A percentile compares a stretch with the other conserved stretches of the same genome.
These are phyloP conservation scores for Penicillium sp. DNA, from an alignment of 2,329 filamentous ascomycete genomes.

Conservation along the genomic window DNA sequence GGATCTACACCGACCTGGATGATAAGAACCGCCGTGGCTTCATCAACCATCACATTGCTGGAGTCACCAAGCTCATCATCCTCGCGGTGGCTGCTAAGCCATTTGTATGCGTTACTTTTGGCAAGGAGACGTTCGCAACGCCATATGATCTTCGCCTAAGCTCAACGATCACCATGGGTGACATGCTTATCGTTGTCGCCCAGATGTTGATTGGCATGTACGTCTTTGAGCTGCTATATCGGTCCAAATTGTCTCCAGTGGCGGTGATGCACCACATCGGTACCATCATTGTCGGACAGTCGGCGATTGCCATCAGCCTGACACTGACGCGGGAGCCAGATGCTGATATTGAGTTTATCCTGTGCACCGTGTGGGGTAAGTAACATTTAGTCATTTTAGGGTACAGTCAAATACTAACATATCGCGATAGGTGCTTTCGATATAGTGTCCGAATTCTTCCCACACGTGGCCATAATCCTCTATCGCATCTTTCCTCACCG, in stretches of 20 bases:
- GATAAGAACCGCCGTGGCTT: constrained; percentile 50
- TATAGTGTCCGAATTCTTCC: constrained; percentile 55
- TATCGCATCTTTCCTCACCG: constrained; percentile 50
- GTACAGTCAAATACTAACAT: not conserved
- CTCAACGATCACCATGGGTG: constrained; percentile 47
- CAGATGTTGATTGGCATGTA: constrained; percentile 56
- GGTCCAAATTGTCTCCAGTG: constrained; percentile 49
- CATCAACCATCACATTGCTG: constrained; percentile 56
- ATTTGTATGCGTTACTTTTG: constrained; percentile 48
- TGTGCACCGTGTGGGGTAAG: constrained; percentile 51
- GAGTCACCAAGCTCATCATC: constrained; percentile 49
- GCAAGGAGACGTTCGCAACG: constrained; percentile 39
- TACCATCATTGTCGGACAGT: constrained; percentile 51
- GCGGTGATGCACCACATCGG: constrained; percentile 52
- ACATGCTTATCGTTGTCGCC: constrained; percentile 48
- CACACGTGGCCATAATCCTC: constrained; percentile 54
- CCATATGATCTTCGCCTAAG: constrained; percentile 34
- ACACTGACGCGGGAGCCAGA: constrained; percentile 36
- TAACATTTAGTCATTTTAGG: not conserved
- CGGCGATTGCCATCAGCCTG: constrained; percentile 50
- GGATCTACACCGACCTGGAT: constrained; percentile 44
- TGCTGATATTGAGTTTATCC: constrained; percentile 45
- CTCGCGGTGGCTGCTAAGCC: constrained; percentile 51
- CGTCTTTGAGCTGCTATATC: constrained; percentile 54
- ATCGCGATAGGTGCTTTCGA: constrained; percentile 51